Base-by-base conservation (phyloP, 495 filamentous ascomycete genomes). In the Cercophora newfieldiana region DNA sequence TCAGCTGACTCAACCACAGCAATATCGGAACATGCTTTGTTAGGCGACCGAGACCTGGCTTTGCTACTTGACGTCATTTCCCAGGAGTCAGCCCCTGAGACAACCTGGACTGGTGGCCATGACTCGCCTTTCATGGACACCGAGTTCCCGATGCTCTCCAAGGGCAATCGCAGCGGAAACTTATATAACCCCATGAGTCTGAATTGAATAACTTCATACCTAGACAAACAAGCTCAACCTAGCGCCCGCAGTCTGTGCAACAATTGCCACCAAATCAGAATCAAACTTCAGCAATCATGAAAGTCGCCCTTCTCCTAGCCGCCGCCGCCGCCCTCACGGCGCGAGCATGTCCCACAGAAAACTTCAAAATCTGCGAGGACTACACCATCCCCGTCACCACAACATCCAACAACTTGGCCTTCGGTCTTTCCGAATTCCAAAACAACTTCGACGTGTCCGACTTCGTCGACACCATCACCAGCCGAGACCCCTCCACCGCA, bases 401-500 rank as follows among this genome's bases (percentile, higher is more conserved):
- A 7, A 55, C 61, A 7, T 67, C 68, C 18, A 48, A 31, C 33
- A 67, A 70, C 65, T 22, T 61, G n/a, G 53, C 58, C 33, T 70
- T 62, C 24, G 57, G 31, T 1, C 57, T 65, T 14, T 33, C 65
- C n/a, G 30, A 54, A 14, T 64, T 70, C 58, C 19, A 64, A 31
- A 69, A 53, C 51, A 59, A 74, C 61, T 71, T 66, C 25, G 72
- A 74, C 65, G 68, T 72, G 0, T 54, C 62, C 14, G 62, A 62
- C 59, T 72, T 71, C 55, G 61, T 69, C 16, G 58, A 62, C 63
- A 59, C 67, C 12, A 14, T 69, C 29, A 55, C 67, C 19, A 61
- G 61, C 59, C 51, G 70, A 26, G 44, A 56, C 37, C 19, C 67
- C 1, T 25, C 51, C 4, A 28, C 24, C 4, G 19, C 33, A 6